Conservation (phyloP, 257 asterid species). For the Solanum clarkiae region DNA sequence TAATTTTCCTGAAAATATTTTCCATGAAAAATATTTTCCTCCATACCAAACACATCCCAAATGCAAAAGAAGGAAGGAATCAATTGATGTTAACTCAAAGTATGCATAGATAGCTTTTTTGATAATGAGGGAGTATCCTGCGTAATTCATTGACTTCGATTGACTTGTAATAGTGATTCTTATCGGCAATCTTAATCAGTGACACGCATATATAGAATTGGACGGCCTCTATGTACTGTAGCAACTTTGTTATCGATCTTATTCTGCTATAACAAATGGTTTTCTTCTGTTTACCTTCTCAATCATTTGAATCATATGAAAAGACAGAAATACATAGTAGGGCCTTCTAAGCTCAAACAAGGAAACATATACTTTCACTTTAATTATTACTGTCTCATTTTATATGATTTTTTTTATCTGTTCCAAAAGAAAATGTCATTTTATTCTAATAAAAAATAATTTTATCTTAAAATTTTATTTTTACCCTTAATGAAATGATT, state of each 20-base stretch:
- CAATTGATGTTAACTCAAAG: not conserved
- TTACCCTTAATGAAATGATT: too few species aligned
- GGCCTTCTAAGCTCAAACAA: not conserved
- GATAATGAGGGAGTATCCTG: too few species aligned
- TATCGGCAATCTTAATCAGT: too few species aligned
- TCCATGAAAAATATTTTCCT: too few species aligned
- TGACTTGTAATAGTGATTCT: too few species aligned
- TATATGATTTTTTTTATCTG: too few species aligned
- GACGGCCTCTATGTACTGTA: not conserved
- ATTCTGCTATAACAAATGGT: not conserved
- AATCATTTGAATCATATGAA: not conserved
- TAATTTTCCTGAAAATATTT: too few species aligned
- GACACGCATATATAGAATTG: not conserved
- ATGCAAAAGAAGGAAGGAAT: not conserved
- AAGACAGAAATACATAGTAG: not conserved
- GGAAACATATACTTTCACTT: not conserved
- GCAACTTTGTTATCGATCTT: not conserved
- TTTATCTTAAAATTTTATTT: too few species aligned
- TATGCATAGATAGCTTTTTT: not conserved
- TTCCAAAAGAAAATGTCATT: too few species aligned
- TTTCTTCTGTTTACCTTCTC: not conserved
- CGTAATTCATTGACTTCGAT: too few species aligned
- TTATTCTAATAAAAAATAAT: too few species aligned
- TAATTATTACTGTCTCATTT: not conserved
- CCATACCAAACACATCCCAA: too few species aligned